Conservation (phyloP, 192 early-diverging fungal species). For the Entophlyctis helioformis region DNA sequence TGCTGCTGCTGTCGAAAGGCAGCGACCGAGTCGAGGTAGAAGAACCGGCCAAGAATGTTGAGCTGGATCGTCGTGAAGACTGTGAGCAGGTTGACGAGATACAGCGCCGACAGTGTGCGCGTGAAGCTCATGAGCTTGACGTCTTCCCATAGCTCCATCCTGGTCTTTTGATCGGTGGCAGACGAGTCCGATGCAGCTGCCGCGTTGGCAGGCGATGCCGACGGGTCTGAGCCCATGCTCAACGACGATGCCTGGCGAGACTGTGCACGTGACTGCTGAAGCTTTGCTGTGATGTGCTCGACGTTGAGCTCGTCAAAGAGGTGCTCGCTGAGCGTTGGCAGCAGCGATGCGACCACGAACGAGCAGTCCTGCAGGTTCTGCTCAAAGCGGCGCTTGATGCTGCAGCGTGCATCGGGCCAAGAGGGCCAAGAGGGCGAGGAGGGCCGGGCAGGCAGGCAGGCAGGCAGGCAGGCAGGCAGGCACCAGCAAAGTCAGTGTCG, state of each 20-base stretch:
- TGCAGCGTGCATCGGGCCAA: too few species aligned
- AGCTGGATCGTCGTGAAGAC: slow-evolving; percentile 78
- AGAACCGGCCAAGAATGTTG: slow-evolving; percentile 80
- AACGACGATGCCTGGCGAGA: not conserved
- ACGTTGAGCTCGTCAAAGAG: slow-evolving; percentile 69
- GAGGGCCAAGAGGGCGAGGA: too few species aligned
- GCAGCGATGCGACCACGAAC: slow-evolving; percentile 69
- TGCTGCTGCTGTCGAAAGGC: slow-evolving; percentile 3
- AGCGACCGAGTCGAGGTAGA: slow-evolving; percentile 48
- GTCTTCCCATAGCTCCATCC: slow-evolving; percentile 73
- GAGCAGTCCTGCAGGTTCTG: slow-evolving; percentile 89
- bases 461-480: too few species aligned
- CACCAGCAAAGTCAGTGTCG: too few species aligned
- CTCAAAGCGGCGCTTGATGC: slow-evolving; percentile 79
- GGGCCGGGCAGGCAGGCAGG: too few species aligned
- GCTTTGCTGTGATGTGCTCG: slow-evolving; percentile 51
- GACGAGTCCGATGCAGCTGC: slow-evolving; percentile 1
- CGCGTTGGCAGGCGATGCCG: too few species aligned
- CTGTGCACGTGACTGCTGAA: slow-evolving; percentile 31
- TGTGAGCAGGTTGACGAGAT: slow-evolving; percentile 75
- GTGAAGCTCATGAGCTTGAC: slow-evolving; percentile 84
- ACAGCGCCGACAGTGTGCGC: slow-evolving; percentile 72
- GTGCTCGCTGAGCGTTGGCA: slow-evolving; percentile 70
- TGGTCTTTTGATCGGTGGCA: slow-evolving; percentile 1
- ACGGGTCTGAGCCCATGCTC: too few species aligned